Evolutionary conservation across 2,329 filamentous ascomycete species (phyloP), one percentile per base, ranked within the genome.

Genomic region (Lasiodiplodia sp.): DNA sequence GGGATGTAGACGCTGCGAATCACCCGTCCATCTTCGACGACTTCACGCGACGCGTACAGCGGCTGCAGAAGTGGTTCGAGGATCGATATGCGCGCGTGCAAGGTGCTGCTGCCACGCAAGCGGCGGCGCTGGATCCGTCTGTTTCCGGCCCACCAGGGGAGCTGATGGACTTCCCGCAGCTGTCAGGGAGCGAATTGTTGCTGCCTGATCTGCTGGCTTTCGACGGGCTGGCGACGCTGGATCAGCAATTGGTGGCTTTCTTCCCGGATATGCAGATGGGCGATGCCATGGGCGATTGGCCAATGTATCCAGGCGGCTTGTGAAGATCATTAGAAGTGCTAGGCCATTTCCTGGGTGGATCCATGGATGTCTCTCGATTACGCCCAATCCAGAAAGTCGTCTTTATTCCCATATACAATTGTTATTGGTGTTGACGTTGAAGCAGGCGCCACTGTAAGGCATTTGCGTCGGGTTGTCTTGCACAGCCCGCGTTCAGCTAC

Each of bases 31-130:
- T 76, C 12, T 78, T 78, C 68, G 70, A 53, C 21, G 56, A 75
- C 52, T 78, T 75, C 62, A 73, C 74, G 56, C 71, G 71, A 51
- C 68, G 75, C 34, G 71, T 74, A 4, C 69, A 72, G n/a, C 76
- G 76, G 62, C 73, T 78, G 23, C 71, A 76, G 47, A 73, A 55
- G 7, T 77, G 76, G 76, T 77, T 74, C 55, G 73, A 77, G 18
- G 58, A 49, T 11, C 58, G 58, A 12, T 62, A 34, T 18, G 40
- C 40, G 6, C 58, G 40, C 7, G 58, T 16, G 16, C 40, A 31
- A 16, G 18, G 18, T 7, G 25, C 40, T 10, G 40, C 23, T 8
- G 25, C 40, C 16, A 40, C 23, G 5, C 56, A 60, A 12, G 37
- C 56, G 10, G 37, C 56, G 10, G 37, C n/a, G 37, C 37, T n/a